Conservation (phyloP, 441 rosid species). For the Pelargonium hybrid region DNA sequence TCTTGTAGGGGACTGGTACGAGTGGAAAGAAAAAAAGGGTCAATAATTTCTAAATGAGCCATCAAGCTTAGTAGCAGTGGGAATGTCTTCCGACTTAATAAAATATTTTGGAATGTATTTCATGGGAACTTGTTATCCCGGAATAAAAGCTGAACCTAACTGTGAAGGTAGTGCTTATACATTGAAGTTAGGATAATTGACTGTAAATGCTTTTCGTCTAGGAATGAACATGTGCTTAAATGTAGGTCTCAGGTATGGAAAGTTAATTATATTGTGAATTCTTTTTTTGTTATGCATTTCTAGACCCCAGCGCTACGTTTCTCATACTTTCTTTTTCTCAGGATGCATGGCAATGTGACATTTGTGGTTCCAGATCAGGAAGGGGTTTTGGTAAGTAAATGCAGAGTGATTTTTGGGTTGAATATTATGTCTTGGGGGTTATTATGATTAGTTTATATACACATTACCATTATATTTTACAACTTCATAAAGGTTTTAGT, state of each 20-base stretch:
- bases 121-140: neutral
- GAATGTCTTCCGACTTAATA: neutral
- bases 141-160: neutral
- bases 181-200: neutral
- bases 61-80: neutral
- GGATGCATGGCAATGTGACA: slow-evolving; percentile 98
- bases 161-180: neutral
- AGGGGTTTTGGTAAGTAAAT: slow-evolving; percentile 87
- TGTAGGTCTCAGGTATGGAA: neutral
- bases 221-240: neutral
- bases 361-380: slow-evolving; percentile 87
- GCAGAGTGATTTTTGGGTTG: neutral
- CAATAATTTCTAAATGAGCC: too few relatives aligned
- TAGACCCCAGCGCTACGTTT: neutral
- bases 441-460: neutral
- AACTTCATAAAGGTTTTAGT: too few relatives aligned
- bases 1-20: too few relatives aligned
- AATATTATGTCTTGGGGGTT: neutral
- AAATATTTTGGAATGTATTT: neutral
- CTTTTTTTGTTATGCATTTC: neutral
- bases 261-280: neutral
- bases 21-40: too few relatives aligned
- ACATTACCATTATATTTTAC: neutral
- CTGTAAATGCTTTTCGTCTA: neutral
- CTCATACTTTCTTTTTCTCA: slow-evolving; percentile 21